Evolutionary conservation across 345 rosid species (phyloP).

Genomic region (Ceriops zippeliana): DNA sequence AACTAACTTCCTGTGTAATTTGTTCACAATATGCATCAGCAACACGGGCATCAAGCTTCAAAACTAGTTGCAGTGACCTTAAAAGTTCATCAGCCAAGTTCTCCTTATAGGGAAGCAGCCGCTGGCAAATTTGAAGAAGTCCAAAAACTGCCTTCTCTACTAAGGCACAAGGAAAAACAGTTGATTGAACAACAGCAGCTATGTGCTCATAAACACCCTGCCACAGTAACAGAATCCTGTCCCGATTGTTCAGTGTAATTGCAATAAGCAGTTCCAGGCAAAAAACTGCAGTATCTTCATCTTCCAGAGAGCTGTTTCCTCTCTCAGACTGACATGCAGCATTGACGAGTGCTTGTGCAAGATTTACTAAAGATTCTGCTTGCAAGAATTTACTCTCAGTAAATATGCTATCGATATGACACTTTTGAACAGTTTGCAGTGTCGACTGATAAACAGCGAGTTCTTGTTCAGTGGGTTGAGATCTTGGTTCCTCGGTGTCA

Average conservation of each 20-base stretch:
- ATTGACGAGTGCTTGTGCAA: conserved; percentile 49
- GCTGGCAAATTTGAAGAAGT: conserved; percentile 64
- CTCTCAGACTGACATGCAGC: conserved; percentile 38
- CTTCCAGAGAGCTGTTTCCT: conserved; percentile 32
- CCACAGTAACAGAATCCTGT: conserved; percentile 70
- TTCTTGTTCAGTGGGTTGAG: conserved; percentile 54
- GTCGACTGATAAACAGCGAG: conserved; percentile 49
- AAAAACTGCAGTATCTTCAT: conserved; percentile 53
- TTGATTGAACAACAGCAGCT: conserved; percentile 59
- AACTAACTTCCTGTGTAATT: conserved; percentile 67
- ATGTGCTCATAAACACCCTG: conserved; percentile 57
- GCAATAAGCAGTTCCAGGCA: conserved; percentile 69
- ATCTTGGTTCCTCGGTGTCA: conserved; percentile 60
- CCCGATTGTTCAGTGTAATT: conserved; percentile 64
- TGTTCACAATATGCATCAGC: conserved; percentile 77
- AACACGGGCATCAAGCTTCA: conserved; percentile 73
- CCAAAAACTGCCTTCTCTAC: conserved; percentile 78
- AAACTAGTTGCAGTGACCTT: conserved; percentile 61
- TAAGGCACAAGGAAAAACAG: conserved; percentile 47
- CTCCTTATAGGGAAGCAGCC: conserved; percentile 74
- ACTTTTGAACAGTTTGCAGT: conserved; percentile 50
- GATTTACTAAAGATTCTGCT: conserved; percentile 60
- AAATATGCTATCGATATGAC: conserved; percentile 62
- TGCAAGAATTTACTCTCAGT: conserved; percentile 73
- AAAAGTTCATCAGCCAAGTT: conserved; percentile 67